Evolutionary conservation across 2,329 filamentous ascomycete species (phyloP).

Genomic region (Colletotrichum sp.): DNA sequence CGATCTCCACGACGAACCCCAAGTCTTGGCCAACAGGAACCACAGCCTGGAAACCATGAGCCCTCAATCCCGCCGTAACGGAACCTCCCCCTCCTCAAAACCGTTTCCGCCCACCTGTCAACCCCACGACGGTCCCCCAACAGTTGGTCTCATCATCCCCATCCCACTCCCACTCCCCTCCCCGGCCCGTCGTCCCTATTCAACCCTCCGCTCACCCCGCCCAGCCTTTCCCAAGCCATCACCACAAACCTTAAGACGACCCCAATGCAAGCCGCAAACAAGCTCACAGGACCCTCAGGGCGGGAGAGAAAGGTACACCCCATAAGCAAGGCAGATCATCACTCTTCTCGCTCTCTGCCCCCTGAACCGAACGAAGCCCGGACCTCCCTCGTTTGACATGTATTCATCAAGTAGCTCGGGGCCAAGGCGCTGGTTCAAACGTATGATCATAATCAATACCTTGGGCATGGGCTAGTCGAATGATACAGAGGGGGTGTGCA

Average conservation of each 20-base stretch:
- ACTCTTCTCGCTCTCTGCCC: neutral
- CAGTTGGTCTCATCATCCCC: neutral
- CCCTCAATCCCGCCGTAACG: neutral
- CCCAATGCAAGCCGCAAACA: neutral
- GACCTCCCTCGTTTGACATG: neutral
- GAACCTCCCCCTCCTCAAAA: neutral
- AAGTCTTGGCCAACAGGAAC: no score
- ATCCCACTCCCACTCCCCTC: neutral
- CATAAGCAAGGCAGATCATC: neutral
- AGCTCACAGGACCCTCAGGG: neutral
- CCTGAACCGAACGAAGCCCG: neutral
- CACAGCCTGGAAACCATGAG: rapidly evolving
- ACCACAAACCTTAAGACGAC: neutral
- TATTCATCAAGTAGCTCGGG: neutral
- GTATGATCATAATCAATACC: neutral
- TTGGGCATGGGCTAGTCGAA: neutral
- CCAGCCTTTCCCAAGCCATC: neutral
- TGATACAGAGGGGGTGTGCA: no score
- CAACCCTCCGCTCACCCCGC: neutral
- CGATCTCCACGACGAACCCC: no score
- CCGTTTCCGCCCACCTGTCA: neutral
- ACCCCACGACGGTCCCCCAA: neutral
- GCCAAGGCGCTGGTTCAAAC: neutral
- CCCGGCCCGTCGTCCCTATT: neutral
- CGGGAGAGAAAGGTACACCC: neutral